Evolutionary conservation across 306 rosid genomes (phyloP).

Genomic region (Citrullus colocynthis): DNA sequence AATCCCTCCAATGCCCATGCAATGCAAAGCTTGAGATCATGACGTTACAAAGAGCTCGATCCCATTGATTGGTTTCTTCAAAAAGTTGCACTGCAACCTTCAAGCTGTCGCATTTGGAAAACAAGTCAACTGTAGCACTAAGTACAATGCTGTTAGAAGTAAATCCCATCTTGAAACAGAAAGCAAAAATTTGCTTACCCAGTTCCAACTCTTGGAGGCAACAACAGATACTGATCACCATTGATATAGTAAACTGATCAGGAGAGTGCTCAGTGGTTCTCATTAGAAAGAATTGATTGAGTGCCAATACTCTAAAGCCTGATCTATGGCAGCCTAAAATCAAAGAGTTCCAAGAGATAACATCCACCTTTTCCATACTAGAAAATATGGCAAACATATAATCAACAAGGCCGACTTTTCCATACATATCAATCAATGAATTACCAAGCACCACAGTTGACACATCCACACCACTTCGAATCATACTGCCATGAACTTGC

Average conservation of each 20-base stretch:
- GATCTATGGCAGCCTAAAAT: conserved; percentile 53
- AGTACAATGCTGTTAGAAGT: conserved; percentile 56
- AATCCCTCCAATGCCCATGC: conserved; percentile 39
- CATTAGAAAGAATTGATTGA: conserved; percentile 43
- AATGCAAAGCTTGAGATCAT: conserved; percentile 69
- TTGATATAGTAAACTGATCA: conserved; percentile 58
- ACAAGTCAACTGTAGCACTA: conserved; percentile 72
- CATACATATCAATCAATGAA: conserved; percentile 71
- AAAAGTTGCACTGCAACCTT: conserved; percentile 48
- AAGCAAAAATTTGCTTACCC: conserved; percentile 70
- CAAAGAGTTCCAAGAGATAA: conserved; percentile 70
- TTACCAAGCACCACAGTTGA: conserved; percentile 57
- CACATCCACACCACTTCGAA: conserved; percentile 33
- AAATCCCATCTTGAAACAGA: conserved; percentile 64
- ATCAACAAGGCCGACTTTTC: conserved; percentile 44
- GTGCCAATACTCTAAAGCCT: conserved; percentile 41
- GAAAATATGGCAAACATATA: conserved; percentile 40
- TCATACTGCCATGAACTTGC: conserved; percentile 52
- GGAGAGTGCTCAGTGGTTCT: conserved; percentile 30
- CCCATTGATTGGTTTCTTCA: conserved; percentile 41
- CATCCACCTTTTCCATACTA: conserved; percentile 49
- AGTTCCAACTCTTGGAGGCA: conserved; percentile 43
- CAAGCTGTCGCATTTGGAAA: conserved; percentile 84
- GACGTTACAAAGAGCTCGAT: conserved; percentile 49
- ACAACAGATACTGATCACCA: conserved; percentile 50